Percentiles rank a stretch among this genome's conserved stretches.
These are phyloP conservation scores for Trichoderma semiorbis DNA, from an alignment of 2,329 filamentous ascomycete species.

Conservation along the genomic window DNA sequence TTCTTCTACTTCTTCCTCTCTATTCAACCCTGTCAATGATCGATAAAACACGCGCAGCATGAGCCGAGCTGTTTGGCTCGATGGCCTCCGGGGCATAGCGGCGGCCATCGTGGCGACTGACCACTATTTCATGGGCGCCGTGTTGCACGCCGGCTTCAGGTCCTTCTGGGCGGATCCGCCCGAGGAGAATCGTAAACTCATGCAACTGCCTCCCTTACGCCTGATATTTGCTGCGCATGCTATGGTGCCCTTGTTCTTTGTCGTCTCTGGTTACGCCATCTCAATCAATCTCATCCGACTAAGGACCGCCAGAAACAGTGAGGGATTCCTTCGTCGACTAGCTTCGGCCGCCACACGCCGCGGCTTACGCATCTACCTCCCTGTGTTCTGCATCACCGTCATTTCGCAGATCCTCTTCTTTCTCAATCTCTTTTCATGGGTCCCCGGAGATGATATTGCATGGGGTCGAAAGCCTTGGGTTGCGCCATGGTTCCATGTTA, in stretches of 20 bases:
- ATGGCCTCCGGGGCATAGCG: conserved; percentile 11
- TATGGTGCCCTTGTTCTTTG: conserved; percentile 14
- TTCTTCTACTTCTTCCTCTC: neutral
- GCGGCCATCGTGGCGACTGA: conserved; percentile 12
- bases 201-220: conserved; percentile 2
- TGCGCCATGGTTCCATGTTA: conserved; percentile 9
- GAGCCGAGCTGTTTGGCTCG: conserved; percentile 9
- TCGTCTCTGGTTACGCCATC: conserved; percentile 9
- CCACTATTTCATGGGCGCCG: conserved; percentile 14
- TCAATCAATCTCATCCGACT: conserved; percentile 7
- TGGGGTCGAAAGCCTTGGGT: conserved; percentile 4
- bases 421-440: conserved; percentile 6
- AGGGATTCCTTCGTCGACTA: neutral
- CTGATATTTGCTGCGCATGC: conserved; percentile 8
- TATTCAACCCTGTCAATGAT: neutral
- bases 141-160: conserved; percentile 9
- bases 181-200: conserved; percentile 2
- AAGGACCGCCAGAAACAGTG: neutral
- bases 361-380: conserved; percentile 8
- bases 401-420: conserved; percentile 10
- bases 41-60: neutral
- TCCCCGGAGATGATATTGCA: neutral
- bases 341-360: conserved; percentile 10
- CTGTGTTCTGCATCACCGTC: neutral
- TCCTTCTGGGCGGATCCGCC: conserved; percentile 14